Conservation (phyloP, 345 rosid genomes). For the Angophora floribunda region DNA sequence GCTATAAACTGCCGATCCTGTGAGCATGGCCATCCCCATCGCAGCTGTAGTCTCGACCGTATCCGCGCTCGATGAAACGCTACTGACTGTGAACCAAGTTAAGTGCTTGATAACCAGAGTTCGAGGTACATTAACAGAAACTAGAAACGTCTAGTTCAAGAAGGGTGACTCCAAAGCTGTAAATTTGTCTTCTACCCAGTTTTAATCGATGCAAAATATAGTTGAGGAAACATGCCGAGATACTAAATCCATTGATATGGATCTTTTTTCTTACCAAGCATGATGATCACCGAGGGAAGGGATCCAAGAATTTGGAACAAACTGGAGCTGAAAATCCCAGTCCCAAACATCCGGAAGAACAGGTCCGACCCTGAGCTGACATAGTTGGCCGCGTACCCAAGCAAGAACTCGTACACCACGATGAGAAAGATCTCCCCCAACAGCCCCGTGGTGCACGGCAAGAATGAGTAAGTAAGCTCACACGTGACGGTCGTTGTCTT, state of each 20-base stretch:
- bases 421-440: conserved; percentile 43
- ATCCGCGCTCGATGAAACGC: background rate
- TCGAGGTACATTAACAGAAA: background rate
- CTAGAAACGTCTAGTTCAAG: background rate
- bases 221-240: background rate
- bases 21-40: conserved; percentile 2
- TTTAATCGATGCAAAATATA: background rate
- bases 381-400: conserved; percentile 11
- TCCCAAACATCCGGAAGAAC: conserved; percentile 38
- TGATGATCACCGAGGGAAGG: conserved; percentile 21
- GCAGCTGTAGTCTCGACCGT: background rate
- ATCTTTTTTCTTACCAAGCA: conserved; percentile 15
- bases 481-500: conserved; percentile 17
- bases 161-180: background rate
- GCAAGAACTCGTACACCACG: conserved; percentile 30
- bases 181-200: background rate
- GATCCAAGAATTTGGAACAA: conserved; percentile 26
- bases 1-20: conserved; percentile 23
- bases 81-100: background rate
- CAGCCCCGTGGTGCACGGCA: conserved; percentile 35
- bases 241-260: background rate
- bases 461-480: conserved; percentile 28
- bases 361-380: conserved; percentile 27
- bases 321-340: conserved; percentile 37
- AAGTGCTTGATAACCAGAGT: background rate